These are phyloP conservation scores for Solanum appendiculatum DNA, from an alignment of 257 asterid genomes.

Conservation along the genomic window DNA sequence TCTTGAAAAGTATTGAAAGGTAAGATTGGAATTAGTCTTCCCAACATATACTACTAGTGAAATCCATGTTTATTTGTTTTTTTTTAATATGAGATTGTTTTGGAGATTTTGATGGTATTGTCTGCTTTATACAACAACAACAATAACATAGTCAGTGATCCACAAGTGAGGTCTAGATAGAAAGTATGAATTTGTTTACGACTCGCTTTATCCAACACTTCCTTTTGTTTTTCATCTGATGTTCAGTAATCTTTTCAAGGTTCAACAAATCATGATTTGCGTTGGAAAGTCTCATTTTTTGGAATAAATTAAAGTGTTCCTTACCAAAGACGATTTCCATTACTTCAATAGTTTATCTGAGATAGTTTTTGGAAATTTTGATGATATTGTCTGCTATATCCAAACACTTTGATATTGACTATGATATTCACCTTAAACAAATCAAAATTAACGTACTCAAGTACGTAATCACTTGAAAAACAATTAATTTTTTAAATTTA, in stretches of 20 bases:
- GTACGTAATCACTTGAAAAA: neutral
- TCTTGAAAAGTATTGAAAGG: neutral
- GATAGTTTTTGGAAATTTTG: neutral
- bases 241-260: neutral
- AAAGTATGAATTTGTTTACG: neutral
- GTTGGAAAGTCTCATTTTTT: neutral
- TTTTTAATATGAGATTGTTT: neutral
- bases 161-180: no score
- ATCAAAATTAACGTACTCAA: neutral
- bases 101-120: neutral
- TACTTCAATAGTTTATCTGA: neutral
- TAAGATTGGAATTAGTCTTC: neutral
- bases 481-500: no score
- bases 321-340: neutral
- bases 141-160: neutral
- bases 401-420: neutral
- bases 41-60: neutral
- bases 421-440: neutral
- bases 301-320: neutral
- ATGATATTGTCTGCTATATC: neutral
- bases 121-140: neutral
- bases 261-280: neutral
- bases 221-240: neutral
- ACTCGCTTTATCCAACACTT: neutral
- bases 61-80: neutral